These are phyloP conservation scores for Mycena alexandri DNA, from an alignment of 768 basidiomycete genomes.

Conservation along the genomic window DNA sequence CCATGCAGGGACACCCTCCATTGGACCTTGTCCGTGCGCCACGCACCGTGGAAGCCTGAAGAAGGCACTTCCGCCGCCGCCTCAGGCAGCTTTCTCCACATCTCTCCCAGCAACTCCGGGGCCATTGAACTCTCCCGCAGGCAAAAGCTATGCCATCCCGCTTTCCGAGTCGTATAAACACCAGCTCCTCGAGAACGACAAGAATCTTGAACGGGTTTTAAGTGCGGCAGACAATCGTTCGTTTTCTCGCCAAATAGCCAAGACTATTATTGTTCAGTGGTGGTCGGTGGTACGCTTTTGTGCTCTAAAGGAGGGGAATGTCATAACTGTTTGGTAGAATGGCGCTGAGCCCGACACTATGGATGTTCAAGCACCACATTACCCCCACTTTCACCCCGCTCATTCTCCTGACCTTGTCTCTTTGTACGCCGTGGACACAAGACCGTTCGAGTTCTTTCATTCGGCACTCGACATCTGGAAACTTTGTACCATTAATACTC, in stretches of 20 bases:
- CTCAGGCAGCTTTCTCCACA: too few species aligned
- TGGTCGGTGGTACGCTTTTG: not conserved
- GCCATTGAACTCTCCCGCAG: too few species aligned
- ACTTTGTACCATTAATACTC: not conserved
- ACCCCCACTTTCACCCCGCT: constrained; percentile 7
- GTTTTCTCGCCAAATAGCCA: not conserved
- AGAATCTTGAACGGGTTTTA: not conserved
- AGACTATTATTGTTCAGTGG: not conserved
- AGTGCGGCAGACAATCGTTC: not conserved
- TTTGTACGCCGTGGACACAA: not conserved
- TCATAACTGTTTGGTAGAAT: not conserved
- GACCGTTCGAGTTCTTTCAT: constrained; percentile 1
- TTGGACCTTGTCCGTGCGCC: too few species aligned
- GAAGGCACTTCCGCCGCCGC: too few species aligned
- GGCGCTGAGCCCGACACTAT: not conserved
- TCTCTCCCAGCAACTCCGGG: too few species aligned
- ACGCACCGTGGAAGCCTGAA: too few species aligned
- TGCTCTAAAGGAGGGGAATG: not conserved
- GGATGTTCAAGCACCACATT: constrained; percentile 1
- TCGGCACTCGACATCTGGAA: not conserved
- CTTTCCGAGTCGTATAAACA: not conserved
- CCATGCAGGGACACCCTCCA: not conserved
- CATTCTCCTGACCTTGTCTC: not conserved
- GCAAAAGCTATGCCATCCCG: not conserved
- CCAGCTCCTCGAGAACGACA: not conserved